Conservation (phyloP, 768 basidiomycete genomes). For the Guyanaporus albipodus region DNA sequence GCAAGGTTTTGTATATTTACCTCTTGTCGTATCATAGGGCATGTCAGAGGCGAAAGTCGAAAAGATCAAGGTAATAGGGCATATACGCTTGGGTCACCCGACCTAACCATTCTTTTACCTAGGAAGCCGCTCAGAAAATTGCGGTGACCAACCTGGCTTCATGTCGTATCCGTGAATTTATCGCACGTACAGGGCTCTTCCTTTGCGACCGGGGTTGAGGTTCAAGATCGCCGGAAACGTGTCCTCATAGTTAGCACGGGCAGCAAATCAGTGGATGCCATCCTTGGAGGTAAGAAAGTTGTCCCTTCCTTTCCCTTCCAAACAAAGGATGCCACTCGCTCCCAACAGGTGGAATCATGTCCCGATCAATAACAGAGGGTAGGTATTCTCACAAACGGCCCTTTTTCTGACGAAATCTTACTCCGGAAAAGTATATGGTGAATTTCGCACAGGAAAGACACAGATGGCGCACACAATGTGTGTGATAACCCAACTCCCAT, state of each 20-base stretch:
- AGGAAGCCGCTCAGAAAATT: slow-evolving; percentile 91
- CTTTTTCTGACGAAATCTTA: neutral
- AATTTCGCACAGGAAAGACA: slow-evolving; percentile 94
- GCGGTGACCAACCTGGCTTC: slow-evolving; percentile 40
- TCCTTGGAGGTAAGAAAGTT: slow-evolving; percentile 67
- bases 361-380: slow-evolving; percentile 94
- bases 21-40: slow-evolving; percentile 48
- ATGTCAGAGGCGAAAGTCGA: slow-evolving; percentile 98
- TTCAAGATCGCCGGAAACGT: slow-evolving; percentile 80
- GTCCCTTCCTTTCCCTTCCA: neutral
- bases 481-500: slow-evolving; percentile 83
- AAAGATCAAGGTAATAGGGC: slow-evolving; percentile 74
- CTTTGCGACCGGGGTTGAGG: slow-evolving; percentile 87
- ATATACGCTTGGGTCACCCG: slow-evolving; percentile 6
- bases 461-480: slow-evolving; percentile 96
- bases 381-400: neutral
- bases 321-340: neutral
- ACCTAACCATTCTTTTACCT: neutral
- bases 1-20: neutral
- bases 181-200: slow-evolving; percentile 67
- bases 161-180: neutral
- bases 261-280: slow-evolving; percentile 85
- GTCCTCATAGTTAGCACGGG: slow-evolving; percentile 88
- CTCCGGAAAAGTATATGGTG: slow-evolving; percentile 74
- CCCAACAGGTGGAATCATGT: slow-evolving; percentile 73